Evolutionary conservation across 805 yeast genomes (phyloP), one percentile per base, ranked within the genome.

Genomic region (Kodamaea hsintzibuensis): DNA sequence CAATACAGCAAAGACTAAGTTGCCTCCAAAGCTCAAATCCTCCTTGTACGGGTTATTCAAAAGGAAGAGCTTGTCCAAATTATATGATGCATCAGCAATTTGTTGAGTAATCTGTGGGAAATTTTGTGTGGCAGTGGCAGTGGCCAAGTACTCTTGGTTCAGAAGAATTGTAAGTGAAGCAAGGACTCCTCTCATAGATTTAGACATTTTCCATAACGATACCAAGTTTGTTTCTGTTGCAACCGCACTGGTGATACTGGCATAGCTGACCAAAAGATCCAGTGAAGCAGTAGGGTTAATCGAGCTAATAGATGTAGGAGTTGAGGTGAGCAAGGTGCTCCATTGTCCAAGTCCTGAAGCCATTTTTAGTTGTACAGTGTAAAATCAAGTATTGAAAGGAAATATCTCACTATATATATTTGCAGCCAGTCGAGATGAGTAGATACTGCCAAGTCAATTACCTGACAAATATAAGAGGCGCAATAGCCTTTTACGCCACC

Each of bases 91-190:
- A 37, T 71, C 60, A 53, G 66, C 66, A 17, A 73, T 66, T 7
- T 63, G 72, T 50, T 69, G 62, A 17, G 73, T 68, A 7, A 74
- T 76, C 40, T 54, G 22, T 1, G 73, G 64, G 48, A 59, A 55
- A 1, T 62, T 68, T 39, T 37, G 50, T n/a, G 54, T 42, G 25
- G 60, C 66, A 1, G 78, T 72, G 18, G 77, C 78, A 2, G 78
- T 72, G 17, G 78, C 78, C 44, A 69, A 56, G 2, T 69, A 67
- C 17, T 65, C 44, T 53, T 72, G 69, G 12, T 76, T 76, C 1
- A 63, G 56, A 18, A 72, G 57, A n/a, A 73, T 62, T 3, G 70
- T 64, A 48, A 70, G 57, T 2, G 78, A 72, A 1, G 77, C 78
- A 47, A 65, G 57, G 6, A 74, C 77, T 1, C 77, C 77, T 42